These are phyloP conservation scores for Citrus unshiu DNA, from an alignment of 345 rosid genomes.

Conservation along the genomic window DNA sequence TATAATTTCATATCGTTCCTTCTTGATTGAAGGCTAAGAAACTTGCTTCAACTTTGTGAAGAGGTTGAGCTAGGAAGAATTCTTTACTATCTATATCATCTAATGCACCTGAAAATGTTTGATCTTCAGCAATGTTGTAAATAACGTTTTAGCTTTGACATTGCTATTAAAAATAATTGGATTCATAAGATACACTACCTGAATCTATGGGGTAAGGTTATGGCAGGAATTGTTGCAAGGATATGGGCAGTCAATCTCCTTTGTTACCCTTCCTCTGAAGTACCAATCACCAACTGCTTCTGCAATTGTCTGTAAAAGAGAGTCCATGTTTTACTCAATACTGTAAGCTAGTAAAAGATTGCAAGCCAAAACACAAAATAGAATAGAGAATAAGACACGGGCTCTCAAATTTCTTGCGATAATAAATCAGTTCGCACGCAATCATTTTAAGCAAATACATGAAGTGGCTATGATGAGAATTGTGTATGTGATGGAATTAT, in stretches of 20 bases:
- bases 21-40: background rate
- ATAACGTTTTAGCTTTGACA: background rate
- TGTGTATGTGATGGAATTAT: background rate
- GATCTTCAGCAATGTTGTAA: background rate
- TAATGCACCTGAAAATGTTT: slow-evolving; percentile 10
- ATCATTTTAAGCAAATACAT: background rate
- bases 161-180: background rate
- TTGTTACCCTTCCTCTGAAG: slow-evolving; percentile 47
- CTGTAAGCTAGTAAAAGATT: background rate
- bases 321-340: background rate
- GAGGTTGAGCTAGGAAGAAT: background rate
- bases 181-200: slow-evolving; percentile 15
- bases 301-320: slow-evolving; percentile 61
- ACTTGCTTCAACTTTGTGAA: background rate
- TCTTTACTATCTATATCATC: background rate
- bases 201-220: slow-evolving; percentile 49
- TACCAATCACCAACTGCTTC: slow-evolving; percentile 94
- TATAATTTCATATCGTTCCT: background rate
- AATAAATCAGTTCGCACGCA: background rate
- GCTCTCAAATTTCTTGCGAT: background rate
- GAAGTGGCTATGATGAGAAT: background rate
- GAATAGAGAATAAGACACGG: background rate
- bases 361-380: background rate
- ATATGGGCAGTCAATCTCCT: slow-evolving; percentile 69
- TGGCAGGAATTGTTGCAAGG: slow-evolving; percentile 78